phyloP scores from a whole-genome alignment of 352 stramenopile genomes.

The Phytophthora aleatoria region DNA sequence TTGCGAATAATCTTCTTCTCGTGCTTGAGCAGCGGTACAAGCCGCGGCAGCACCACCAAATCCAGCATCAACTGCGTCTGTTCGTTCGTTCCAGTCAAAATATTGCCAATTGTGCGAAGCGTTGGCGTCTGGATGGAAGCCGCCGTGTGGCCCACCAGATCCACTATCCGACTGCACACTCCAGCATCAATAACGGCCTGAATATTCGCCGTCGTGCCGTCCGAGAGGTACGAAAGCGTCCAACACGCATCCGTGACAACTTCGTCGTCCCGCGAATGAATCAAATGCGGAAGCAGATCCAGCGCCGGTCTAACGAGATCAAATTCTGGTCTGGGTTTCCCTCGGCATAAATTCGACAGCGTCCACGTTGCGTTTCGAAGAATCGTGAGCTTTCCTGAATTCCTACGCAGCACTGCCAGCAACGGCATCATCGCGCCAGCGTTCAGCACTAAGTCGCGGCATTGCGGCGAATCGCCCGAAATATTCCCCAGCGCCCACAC shows the following conservation, averaged over 20 bases:
- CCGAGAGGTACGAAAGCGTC: conserved; percentile 98
- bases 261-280: conserved; percentile 97
- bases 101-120: conserved; percentile 96
- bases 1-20: conserved; percentile 84
- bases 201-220: conserved; percentile 97
- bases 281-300: conserved; percentile 94
- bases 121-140: conserved; percentile 96
- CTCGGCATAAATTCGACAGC: conserved; percentile 98
- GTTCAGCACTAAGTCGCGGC: conserved; percentile 95
- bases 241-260: conserved; percentile 99
- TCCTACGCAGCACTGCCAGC: conserved; percentile 92
- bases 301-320: conserved; percentile 93
- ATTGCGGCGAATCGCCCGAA: conserved; percentile 97
- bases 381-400: conserved; percentile 93
- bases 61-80: conserved; percentile 81
- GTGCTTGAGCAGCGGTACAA: conserved; percentile 75
- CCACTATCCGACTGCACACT: conserved; percentile 94
- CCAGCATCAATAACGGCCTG: conserved; percentile 97
- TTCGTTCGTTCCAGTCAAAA: conserved; percentile 96
- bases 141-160: conserved; percentile 94
- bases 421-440: conserved; percentile 95
- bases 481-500: conserved; percentile 99
- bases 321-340: conserved; percentile 95
- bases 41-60: conserved; percentile 47
- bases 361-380: conserved; percentile 99